Percentiles rank a stretch among this genome's conserved stretches.
Conservation (phyloP, 108 stramenopile species). For the Nitzschia sp. region DNA sequence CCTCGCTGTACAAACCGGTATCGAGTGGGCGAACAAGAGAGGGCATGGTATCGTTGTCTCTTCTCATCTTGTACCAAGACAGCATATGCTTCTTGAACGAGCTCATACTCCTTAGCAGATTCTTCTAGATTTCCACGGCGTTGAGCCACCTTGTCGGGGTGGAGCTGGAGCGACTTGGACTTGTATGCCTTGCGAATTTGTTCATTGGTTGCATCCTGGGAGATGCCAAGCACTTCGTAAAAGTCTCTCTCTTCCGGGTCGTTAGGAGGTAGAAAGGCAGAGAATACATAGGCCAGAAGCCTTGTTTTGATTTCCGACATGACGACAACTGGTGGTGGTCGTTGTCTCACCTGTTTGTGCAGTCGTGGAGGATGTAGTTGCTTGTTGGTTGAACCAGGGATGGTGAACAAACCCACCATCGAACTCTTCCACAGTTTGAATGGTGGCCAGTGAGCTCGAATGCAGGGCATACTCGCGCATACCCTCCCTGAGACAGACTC, state of each 20-base stretch:
- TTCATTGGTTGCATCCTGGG: constrained; percentile 51
- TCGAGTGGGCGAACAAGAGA: constrained; percentile 26
- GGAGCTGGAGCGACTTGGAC: constrained; percentile 61
- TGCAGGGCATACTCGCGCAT: too few relatives aligned
- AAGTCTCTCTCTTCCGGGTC: constrained; percentile 49
- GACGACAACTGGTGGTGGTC: too few relatives aligned
- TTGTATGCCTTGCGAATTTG: constrained; percentile 83
- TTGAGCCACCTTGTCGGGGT: constrained; percentile 85
- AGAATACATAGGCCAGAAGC: constrained; percentile 35
- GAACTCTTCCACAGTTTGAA: too few relatives aligned
- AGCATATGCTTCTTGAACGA: constrained; percentile 75
- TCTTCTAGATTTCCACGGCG: constrained; percentile 60
- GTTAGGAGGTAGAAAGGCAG: constrained; percentile 62
- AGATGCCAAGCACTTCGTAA: constrained; percentile 64
- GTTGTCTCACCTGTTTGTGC: too few relatives aligned
- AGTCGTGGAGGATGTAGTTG: too few relatives aligned
- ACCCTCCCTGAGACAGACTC: too few relatives aligned
- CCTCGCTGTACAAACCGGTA: constrained; percentile 47
- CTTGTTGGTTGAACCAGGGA: too few relatives aligned
- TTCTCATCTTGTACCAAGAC: constrained; percentile 59
- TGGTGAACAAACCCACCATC: too few relatives aligned
- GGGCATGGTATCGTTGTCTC: constrained; percentile 50
- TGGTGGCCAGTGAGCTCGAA: too few relatives aligned
- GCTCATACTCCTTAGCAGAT: constrained; percentile 62
- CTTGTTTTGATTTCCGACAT: too few relatives aligned